A percentile compares a stretch with the other conserved stretches of the same genome.
These are phyloP conservation scores for Neurospora africana DNA, from an alignment of 495 filamentous ascomycete species.

Conservation along the genomic window DNA sequence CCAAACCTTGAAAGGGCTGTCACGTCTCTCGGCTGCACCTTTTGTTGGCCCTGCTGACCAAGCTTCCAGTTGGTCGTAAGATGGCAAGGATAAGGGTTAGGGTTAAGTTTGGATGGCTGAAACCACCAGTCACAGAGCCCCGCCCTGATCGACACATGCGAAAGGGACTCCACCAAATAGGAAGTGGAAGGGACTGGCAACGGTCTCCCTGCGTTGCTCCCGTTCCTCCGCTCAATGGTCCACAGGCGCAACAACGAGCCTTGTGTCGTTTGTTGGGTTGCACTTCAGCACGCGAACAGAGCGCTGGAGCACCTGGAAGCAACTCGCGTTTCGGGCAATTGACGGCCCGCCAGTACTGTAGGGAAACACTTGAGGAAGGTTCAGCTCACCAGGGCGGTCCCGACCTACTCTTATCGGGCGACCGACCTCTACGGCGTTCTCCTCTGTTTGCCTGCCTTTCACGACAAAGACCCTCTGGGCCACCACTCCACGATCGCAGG, in stretches of 20 bases:
- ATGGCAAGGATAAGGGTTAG: not conserved
- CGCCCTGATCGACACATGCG: not conserved
- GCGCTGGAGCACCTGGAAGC: not conserved
- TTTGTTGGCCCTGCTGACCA: not conserved
- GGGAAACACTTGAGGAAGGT: not conserved
- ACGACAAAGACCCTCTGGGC: not conserved
- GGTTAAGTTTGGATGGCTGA: not conserved
- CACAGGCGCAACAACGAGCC: not conserved
- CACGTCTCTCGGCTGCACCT: not conserved
- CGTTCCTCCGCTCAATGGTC: not conserved
- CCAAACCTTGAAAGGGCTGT: not conserved
- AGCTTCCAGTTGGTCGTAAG: not conserved
- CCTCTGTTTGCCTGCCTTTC: not conserved
- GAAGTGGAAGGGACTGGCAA: not conserved
- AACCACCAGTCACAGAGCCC: not conserved
- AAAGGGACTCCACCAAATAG: not conserved
- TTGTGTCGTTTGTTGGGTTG: not conserved
- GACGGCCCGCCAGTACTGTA: conserved; percentile 7
- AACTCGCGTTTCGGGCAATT: conserved; percentile 3
- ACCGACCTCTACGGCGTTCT: not conserved
- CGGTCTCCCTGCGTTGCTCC: not conserved
- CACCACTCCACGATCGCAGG: not conserved
- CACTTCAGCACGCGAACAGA: not conserved
- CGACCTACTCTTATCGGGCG: not conserved
- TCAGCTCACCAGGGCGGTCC: not conserved